A percentile compares a stretch with the other conserved stretches of the same genome.
Conservation (phyloP, 2,329 filamentous ascomycete genomes). For the Achaetomium macrosporum region DNA sequence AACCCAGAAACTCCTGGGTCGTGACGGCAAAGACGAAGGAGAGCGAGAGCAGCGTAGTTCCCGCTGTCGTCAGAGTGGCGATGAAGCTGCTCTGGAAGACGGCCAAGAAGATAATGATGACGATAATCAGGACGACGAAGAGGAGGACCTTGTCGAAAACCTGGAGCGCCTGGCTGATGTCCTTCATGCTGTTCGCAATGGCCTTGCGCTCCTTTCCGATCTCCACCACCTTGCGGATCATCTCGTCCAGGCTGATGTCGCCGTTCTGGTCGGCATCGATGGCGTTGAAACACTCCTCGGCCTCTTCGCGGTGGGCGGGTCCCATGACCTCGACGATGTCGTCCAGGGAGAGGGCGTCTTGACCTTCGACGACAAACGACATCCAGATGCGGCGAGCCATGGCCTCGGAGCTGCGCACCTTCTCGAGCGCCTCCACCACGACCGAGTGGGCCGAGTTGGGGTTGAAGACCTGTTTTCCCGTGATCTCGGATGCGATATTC, state of each 20-base stretch:
- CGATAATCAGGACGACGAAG: constrained; percentile 72
- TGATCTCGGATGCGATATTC: constrained; percentile 89
- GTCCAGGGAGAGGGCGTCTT: constrained; percentile 69
- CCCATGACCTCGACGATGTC: constrained; percentile 88
- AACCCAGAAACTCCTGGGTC: constrained; percentile 91
- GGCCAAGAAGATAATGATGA: constrained; percentile 79
- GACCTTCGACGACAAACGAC: constrained; percentile 91
- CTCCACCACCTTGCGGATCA: constrained; percentile 80
- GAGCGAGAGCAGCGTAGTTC: constrained; percentile 87
- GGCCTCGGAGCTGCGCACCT: constrained; percentile 78
- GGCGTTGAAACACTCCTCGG: constrained; percentile 75
- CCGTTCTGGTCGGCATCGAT: constrained; percentile 87
- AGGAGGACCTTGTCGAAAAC: constrained; percentile 84
- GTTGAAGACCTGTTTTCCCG: constrained; percentile 92
- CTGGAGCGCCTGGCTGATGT: constrained; percentile 89
- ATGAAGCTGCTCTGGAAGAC: constrained; percentile 85
- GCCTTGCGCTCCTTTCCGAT: constrained; percentile 82
- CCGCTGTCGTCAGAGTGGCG: constrained; percentile 80
- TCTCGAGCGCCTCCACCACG: constrained; percentile 83
- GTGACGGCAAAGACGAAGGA: constrained; percentile 94
- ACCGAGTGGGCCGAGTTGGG: constrained; percentile 84
- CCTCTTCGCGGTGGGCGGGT: constrained; percentile 63
- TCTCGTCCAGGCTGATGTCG: constrained; percentile 91
- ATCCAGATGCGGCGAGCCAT: constrained; percentile 94
- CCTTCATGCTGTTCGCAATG: constrained; percentile 89